Evolutionary conservation across 108 stramenopile species (phyloP), one percentile per base, ranked within the genome.

Genomic region (Mediolabrus comicus): DNA sequence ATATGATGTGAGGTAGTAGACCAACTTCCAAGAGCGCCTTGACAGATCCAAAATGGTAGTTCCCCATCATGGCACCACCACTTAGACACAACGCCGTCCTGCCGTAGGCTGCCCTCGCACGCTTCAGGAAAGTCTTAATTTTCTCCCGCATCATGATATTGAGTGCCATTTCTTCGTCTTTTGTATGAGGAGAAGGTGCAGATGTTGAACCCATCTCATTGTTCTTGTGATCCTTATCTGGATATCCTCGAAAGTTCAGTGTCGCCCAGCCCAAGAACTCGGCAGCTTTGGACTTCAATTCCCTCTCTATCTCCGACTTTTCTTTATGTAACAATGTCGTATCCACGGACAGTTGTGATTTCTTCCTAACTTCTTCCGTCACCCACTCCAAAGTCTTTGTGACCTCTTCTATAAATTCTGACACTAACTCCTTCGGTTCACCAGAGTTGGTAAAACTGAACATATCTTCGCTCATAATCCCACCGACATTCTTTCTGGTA

Each of bases 1-100:
- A 90, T 11, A 99, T 87, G 53, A 97, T 97, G 32, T 95, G 83
- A 3, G 98, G 98, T 5, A 99, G 77, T 16, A 92, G 59, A 34
- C 87, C 91, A 53, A 81, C 82, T 28, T 93, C 91, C 59, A 91
- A 65, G 7, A 97, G 69, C 6, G 94, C 97, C 66, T 84, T 83
- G 19, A 98, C 75, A 28, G 94, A 83, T 1, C 98, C 98, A 46
- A 95, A 88, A 78, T 99, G 98, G 65, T 98, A 98, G 46, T 83
- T 59, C 17, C 97, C 98, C 96, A 97, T 88, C 67, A 85, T 85
- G 57, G 97, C 97, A 6, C 98, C 98, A 14, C 98, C 98, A 54
- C 80, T 83, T 16, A 99, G 81, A 70, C 96, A 89, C 30, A 99
- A 77, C 2, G 97, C 98, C 3, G 98, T 98, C 27, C 97, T 85